Percentiles rank a stretch among this genome's conserved stretches.
phyloP scores from a whole-genome alignment of 371 early-diverging fungal species.

The Smittium mucronatum region DNA sequence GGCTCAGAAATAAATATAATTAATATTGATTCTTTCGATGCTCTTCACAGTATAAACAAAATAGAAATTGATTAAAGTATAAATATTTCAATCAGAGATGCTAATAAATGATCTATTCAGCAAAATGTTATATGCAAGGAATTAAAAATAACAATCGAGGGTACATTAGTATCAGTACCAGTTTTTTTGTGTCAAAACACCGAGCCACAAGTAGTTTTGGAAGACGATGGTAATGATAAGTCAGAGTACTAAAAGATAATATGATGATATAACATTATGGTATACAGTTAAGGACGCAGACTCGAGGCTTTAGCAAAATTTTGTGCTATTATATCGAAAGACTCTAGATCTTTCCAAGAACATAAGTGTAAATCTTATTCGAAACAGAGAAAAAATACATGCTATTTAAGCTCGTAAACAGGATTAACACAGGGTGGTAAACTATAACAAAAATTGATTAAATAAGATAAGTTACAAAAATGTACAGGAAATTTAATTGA shows the following conservation, averaged over 20 bases:
- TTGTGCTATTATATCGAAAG: background rate
- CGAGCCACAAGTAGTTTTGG: background rate
- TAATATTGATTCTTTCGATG: background rate
- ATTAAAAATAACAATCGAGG: background rate
- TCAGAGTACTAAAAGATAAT: background rate
- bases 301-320: background rate
- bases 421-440: background rate
- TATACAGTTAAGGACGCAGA: background rate
- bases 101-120: background rate
- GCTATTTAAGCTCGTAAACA: background rate
- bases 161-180: background rate
- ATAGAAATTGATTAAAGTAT: background rate
- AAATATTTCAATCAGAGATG: background rate
- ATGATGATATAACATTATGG: background rate
- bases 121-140: background rate
- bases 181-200: background rate
- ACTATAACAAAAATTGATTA: background rate
- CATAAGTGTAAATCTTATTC: too few relatives aligned
- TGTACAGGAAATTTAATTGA: slow-evolving; percentile 11
- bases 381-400: background rate
- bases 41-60: background rate
- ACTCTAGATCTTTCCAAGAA: background rate
- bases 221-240: background rate
- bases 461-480: slow-evolving; percentile 1
- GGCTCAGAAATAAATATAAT: slow-evolving; percentile 7